Conservation (phyloP, 2,329 filamentous ascomycete genomes). For the Thermothelomyces thermophilus region DNA sequence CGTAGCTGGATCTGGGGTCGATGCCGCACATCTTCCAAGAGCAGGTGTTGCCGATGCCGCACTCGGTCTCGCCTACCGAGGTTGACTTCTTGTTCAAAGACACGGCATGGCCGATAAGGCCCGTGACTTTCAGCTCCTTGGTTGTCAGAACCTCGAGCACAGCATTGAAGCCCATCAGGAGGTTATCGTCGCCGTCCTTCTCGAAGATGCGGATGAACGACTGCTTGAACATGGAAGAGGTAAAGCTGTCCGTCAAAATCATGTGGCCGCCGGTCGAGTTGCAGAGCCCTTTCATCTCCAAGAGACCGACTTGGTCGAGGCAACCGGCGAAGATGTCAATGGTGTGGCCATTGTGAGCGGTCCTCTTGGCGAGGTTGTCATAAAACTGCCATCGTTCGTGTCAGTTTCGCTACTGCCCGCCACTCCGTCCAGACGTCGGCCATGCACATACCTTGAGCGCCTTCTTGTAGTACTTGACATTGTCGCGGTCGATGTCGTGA, state of each 20-base stretch:
- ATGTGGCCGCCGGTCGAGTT: conserved; percentile 97
- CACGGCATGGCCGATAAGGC: conserved; percentile 91
- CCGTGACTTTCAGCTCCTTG: conserved; percentile 96
- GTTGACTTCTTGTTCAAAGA: conserved; percentile 97
- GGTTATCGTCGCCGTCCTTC: conserved; percentile 89
- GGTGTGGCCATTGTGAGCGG: conserved; percentile 92
- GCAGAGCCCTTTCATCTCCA: conserved; percentile 96
- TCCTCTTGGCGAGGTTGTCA: conserved; percentile 85
- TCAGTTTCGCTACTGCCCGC: conserved; percentile 25
- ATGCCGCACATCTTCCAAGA: conserved; percentile 99
- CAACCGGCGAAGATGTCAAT: conserved; percentile 98
- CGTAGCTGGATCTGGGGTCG: conserved; percentile 87
- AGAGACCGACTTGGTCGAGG: conserved; percentile 89
- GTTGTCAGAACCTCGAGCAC: conserved; percentile 93
- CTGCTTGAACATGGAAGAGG: conserved; percentile 98
- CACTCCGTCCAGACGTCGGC: not conserved
- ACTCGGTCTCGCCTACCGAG: conserved; percentile 95
- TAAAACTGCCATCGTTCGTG: conserved; percentile 60
- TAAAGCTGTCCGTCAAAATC: conserved; percentile 97
- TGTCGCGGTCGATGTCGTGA: conserved; percentile 97
- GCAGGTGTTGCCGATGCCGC: conserved; percentile 96
- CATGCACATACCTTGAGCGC: conserved; percentile 69
- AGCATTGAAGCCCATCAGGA: conserved; percentile 97
- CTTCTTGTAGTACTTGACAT: conserved; percentile 99
- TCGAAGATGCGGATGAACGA: conserved; percentile 97